A percentile compares a stretch with the other conserved stretches of the same genome.
Evolutionary conservation across 129 eudicot species (phyloP).

Genomic region (Flaveria bidentis): DNA sequence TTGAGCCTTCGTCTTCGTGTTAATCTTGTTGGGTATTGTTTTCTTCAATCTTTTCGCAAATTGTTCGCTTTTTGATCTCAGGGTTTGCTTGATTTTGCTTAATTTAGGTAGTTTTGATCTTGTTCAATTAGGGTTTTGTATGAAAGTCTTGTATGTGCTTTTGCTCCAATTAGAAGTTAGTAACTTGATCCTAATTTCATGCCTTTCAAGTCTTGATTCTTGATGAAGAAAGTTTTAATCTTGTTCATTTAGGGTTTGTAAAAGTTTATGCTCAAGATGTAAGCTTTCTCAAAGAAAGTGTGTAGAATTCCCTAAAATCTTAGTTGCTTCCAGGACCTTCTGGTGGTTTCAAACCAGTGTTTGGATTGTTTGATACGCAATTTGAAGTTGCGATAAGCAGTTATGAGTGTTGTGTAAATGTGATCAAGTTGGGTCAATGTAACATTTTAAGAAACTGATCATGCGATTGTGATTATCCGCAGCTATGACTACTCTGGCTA

Average conservation of each 20-base stretch:
- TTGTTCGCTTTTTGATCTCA: not conserved
- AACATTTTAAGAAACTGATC: not conserved
- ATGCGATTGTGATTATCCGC: conserved; percentile 9
- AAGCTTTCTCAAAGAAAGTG: not conserved
- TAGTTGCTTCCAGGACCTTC: not conserved
- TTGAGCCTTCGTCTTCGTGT: conserved; percentile 80
- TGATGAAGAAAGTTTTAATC: not conserved
- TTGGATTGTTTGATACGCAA: not conserved
- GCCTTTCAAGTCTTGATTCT: no score
- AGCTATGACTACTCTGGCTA: conserved; percentile 97
- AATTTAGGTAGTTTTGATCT: conserved; percentile 5
- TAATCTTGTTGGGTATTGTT: conserved; percentile 83
- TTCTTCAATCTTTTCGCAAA: conserved; percentile 1
- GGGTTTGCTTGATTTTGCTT: conserved; percentile 14
- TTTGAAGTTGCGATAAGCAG: not conserved
- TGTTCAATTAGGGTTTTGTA: not conserved
- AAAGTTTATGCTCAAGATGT: not conserved
- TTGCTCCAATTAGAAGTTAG: no score
- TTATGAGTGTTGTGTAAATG: not conserved
- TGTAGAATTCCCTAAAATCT: not conserved
- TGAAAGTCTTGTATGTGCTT: not conserved
- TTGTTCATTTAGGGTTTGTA: conserved; percentile 7
- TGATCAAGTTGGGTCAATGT: not conserved
- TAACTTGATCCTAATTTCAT: no score
- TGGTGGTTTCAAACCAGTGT: not conserved